Base-by-base conservation (phyloP, 225 moss, liverwort and hornwort genomes). In the Pseudoscleropodium purum region DNA sequence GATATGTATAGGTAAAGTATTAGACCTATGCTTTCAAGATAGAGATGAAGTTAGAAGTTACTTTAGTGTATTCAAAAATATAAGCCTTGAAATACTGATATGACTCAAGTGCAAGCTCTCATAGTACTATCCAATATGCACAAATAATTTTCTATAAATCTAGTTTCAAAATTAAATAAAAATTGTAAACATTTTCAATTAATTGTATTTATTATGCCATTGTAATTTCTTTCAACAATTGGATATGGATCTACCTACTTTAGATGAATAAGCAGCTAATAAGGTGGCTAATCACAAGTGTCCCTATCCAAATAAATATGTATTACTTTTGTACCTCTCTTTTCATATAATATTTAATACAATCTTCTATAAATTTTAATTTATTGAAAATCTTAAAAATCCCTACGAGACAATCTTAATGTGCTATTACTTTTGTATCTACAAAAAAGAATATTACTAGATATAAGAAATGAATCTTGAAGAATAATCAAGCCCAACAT, bases 281-380 rank as follows among this genome's bases (percentile, higher is more conserved):
- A 2, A 74, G 31, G 12, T 0, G 0, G 0, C 7, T 19, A 25
- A 31, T 12, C 0, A 0, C 33, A 51, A 31, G 31, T 31, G 31
- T 49, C 18, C 31, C 31, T 75, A 49, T 1, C 33, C 49, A 33
- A 75, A 33, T 49, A 49, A 18, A 49, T 12, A 75, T 47, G 2
- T 18, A 18, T 75, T 47, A 0, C 0, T 75, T 49, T 75, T 75
- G 31, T 11, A 75, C 30, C 5, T 72, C 3, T 18, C 30, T 74
- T 43, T 74, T 45, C 0, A 30, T 74, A 3, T 30, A 0, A 74
- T 29, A 74, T 45, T 45, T 1, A 18, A 2, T 45, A 75, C 5
- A 75, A 47, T 75, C 47, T 75, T 74, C 4, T 47, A 18, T 47
- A 47, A 2, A 30, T 47, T 30, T 5, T 10, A 18, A 47, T 75